These are phyloP conservation scores for Karstenula rhodostoma DNA, from an alignment of 2,329 filamentous ascomycete genomes.

Conservation along the genomic window DNA sequence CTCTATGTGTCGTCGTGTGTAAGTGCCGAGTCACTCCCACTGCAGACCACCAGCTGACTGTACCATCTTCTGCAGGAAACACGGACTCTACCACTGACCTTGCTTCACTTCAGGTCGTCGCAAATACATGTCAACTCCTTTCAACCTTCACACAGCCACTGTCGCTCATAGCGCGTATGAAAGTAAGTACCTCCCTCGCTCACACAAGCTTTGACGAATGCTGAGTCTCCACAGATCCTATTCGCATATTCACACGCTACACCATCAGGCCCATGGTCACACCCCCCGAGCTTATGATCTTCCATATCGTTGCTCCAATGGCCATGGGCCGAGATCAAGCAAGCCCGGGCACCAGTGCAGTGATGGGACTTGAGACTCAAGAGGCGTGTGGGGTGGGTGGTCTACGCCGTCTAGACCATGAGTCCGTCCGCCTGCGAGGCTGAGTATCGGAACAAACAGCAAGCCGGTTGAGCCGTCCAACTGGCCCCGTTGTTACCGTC, in stretches of 20 bases:
- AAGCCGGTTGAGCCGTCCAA: background rate
- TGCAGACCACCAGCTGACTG: background rate
- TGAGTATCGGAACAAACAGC: conserved; percentile 8
- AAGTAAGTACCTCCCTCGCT: background rate
- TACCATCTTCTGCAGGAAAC: background rate
- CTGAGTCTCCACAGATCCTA: background rate
- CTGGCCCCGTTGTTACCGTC: too few species aligned
- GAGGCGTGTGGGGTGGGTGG: background rate
- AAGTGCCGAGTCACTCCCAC: background rate
- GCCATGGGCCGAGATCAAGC: conserved; percentile 5
- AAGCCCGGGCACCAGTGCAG: background rate
- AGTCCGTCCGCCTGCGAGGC: conserved; percentile 1
- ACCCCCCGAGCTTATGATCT: conserved; percentile 2
- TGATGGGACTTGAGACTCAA: background rate
- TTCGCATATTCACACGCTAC: background rate
- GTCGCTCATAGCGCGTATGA: background rate
- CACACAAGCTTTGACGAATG: background rate
- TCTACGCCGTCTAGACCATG: background rate
- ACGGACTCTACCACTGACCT: background rate
- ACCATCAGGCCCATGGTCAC: background rate
- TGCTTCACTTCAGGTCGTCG: background rate
- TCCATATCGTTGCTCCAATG: conserved; percentile 3
- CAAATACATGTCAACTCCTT: background rate
- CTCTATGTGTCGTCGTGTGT: background rate
- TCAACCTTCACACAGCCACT: background rate